Percentiles rank a stretch among this genome's conserved stretches.
Conservation (phyloP, 2,329 filamentous ascomycete species). For the Blastomyces parvus region DNA sequence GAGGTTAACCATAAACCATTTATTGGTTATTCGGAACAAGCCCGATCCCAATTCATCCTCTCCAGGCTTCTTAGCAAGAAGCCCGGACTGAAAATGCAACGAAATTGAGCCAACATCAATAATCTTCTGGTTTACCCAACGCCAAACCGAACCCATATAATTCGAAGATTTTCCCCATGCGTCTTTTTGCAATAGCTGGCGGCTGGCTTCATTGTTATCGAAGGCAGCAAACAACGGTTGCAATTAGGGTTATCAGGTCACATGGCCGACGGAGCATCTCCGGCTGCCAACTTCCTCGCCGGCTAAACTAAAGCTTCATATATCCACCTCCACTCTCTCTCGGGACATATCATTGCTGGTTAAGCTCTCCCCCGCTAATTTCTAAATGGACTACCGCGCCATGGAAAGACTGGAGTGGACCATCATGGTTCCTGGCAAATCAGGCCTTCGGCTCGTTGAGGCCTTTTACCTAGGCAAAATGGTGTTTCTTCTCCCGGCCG, state of each 20-base stretch:
- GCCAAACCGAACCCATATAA: too few species aligned
- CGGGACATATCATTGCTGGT: neutral
- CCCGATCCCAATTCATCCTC: too few species aligned
- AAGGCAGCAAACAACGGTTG: neutral
- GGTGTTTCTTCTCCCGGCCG: neutral
- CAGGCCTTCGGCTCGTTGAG: neutral
- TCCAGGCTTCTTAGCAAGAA: too few species aligned
- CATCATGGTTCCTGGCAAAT: neutral
- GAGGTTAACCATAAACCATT: too few species aligned
- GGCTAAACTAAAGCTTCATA: neutral
- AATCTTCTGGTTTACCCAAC: too few species aligned
- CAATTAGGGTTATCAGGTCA: neutral
- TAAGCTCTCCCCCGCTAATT: neutral
- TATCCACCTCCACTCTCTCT: neutral
- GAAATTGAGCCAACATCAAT: too few species aligned
- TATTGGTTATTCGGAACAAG: too few species aligned
- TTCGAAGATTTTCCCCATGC: too few species aligned
- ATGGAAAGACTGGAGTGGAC: neutral
- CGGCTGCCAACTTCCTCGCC: neutral
- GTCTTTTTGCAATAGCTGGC: too few species aligned
- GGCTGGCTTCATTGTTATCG: too few species aligned
- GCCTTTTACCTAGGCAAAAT: constrained; percentile 7
- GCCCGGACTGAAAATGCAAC: too few species aligned
- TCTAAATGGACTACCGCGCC: neutral
- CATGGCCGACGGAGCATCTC: neutral